Percentiles rank a stretch among this genome's conserved stretches.
Conservation (phyloP, 2,329 filamentous ascomycete species). For the Triangularia verruculosa region DNA sequence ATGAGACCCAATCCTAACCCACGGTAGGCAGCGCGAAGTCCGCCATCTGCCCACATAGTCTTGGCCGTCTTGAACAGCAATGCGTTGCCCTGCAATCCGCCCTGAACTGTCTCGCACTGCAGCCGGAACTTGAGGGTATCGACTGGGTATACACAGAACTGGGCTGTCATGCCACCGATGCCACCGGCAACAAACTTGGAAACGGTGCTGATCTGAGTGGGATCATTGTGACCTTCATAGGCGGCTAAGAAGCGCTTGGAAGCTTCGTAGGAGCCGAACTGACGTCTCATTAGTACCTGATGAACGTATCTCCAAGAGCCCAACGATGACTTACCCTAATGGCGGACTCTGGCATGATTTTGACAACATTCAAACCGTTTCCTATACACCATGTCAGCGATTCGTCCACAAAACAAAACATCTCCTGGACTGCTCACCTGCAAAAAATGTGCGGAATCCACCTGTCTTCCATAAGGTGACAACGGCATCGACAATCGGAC, state of each 20-base stretch:
- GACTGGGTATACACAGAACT: conserved; percentile 93
- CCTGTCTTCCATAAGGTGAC: conserved; percentile 81
- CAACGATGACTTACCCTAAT: conserved; percentile 60
- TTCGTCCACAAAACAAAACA: background rate
- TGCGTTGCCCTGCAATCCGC: conserved; percentile 76
- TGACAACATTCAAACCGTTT: conserved; percentile 93
- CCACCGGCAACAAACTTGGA: conserved; percentile 92
- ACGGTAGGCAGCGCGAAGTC: conserved; percentile 76
- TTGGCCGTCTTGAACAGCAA: conserved; percentile 78
- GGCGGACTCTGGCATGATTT: conserved; percentile 97
- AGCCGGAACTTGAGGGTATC: conserved; percentile 80
- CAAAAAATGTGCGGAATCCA: conserved; percentile 85
- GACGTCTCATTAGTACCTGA: conserved; percentile 20
- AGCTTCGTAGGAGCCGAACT: conserved; percentile 94
- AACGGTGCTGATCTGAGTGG: conserved; percentile 72
- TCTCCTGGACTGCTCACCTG: conserved; percentile 58
- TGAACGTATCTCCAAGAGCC: background rate
- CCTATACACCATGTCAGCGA: conserved; percentile 50
- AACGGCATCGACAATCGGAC: conserved; percentile 69
- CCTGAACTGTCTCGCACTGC: conserved; percentile 90
- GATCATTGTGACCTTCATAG: conserved; percentile 83
- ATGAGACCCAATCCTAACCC: conserved; percentile 90
- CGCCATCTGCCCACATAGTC: conserved; percentile 81
- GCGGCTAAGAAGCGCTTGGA: conserved; percentile 83
- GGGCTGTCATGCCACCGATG: conserved; percentile 87